These are phyloP conservation scores for Phytophthora hibernalis DNA, from an alignment of 352 stramenopile genomes.

Conservation along the genomic window DNA sequence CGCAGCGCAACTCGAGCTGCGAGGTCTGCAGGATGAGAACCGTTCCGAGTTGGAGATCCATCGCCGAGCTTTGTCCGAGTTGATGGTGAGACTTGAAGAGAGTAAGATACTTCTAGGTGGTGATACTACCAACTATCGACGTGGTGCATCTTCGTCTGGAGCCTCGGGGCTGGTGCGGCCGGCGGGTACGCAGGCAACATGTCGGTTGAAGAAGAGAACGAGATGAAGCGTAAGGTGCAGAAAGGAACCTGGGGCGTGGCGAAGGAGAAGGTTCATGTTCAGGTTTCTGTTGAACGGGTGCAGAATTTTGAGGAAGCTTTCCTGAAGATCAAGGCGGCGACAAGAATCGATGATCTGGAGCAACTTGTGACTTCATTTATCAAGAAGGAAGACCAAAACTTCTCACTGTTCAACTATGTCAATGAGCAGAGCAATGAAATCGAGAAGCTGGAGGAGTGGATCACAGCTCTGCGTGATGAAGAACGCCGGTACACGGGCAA, in stretches of 20 bases:
- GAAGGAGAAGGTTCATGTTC: conserved; percentile 89
- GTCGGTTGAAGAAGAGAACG: conserved; percentile 64
- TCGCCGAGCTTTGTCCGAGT: conserved; percentile 57
- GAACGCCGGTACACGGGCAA: conserved; percentile 86
- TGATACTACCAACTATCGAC: conserved; percentile 36
- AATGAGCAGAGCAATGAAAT: conserved; percentile 96
- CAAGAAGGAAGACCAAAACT: conserved; percentile 97
- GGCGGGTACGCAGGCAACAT: conserved; percentile 46
- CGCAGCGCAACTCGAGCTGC: conserved; percentile 93
- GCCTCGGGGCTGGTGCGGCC: neutral
- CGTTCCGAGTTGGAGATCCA: conserved; percentile 81
- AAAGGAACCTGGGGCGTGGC: conserved; percentile 83
- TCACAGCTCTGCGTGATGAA: conserved; percentile 78
- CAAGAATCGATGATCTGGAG: conserved; percentile 93
- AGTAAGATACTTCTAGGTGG: conserved; percentile 53
- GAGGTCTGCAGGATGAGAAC: conserved; percentile 93
- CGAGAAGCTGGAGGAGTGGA: conserved; percentile 91
- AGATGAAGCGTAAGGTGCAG: conserved; percentile 79
- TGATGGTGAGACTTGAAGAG: conserved; percentile 72
- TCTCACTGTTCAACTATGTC: conserved; percentile 96
- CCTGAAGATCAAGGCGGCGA: conserved; percentile 93
- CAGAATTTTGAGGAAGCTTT: conserved; percentile 97
- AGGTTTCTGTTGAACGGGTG: conserved; percentile 91
- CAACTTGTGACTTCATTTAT: conserved; percentile 94
- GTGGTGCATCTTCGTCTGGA: conserved; percentile 33